Base-by-base conservation (phyloP, 495 filamentous ascomycete genomes). In the Podospora bellae-mahoneyi region DNA sequence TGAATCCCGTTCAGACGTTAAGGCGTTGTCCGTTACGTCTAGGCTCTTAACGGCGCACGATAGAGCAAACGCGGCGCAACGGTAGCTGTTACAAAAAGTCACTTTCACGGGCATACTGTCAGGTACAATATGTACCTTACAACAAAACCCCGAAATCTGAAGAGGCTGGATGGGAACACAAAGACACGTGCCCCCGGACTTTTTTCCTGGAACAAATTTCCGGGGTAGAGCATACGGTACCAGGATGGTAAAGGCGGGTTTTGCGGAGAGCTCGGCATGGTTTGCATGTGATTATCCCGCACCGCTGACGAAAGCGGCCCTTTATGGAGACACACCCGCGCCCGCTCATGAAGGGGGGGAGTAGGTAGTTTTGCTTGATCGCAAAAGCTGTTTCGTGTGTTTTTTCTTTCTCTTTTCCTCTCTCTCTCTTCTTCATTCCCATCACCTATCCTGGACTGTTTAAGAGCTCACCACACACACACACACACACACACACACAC, bases 221-320 rank as follows among this genome's bases (percentile, higher is more conserved):
- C 39, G 39, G 39, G 39, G 39, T 48, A 48, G 10, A 15, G 2
- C 55, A 6, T 32, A 27, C 4, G 20, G 59, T 27, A 28, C 27
- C 4, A 26, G 28, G 7, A 61, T 7, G 20, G 28, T 18, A 61
- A 58, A 58, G 9, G 23, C n/a, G n/a, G 56, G 19, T 20, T 19
- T 9, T 58, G 56, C 23, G 56, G 56, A 58, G 23, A 16, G 39
- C 39, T 48, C 39, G 39, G 39, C 30, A 15, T 54, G n/a, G 34
- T 16, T 65, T 65, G 53, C 71, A 72, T 70, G 71, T 73, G 71
- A 70, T 73, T 58, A 57, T 58, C 55, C n/a, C 0, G 55, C 55
- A 58, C 55, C 55, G 23, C 55, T 62, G 28, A 65, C 13, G 55
- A 58, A 59, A 44, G 57, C 69, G 57, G 64, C 69, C 26, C 63